A percentile compares a stretch with the other conserved stretches of the same genome.
phyloP scores from a whole-genome alignment of 2,329 filamentous ascomycete genomes.

The Thermothelomyces thermophilus region DNA sequence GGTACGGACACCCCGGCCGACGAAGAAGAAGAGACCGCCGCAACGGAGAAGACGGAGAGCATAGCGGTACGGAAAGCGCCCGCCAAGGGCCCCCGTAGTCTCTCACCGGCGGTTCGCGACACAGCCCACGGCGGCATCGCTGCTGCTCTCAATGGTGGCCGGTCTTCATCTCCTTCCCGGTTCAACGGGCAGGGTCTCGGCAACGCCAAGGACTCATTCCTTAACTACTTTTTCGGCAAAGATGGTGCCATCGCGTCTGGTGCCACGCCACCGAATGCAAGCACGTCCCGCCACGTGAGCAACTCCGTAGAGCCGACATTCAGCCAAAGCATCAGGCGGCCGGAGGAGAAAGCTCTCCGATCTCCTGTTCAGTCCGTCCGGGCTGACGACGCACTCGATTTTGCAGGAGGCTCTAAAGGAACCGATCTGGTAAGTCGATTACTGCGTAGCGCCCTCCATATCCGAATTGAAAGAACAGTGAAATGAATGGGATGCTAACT shows the following conservation, averaged over 20 bases:
- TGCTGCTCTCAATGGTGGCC: conserved; percentile 59
- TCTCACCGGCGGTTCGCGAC: conserved; percentile 73
- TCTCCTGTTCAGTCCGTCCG: conserved; percentile 37
- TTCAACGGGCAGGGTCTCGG: conserved; percentile 55
- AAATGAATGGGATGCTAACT: conserved; percentile 22
- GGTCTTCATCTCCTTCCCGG: conserved; percentile 55
- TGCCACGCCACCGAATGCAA: conserved; percentile 34
- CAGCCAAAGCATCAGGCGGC: conserved; percentile 73
- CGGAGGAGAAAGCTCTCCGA: conserved; percentile 52
- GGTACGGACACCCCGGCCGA: conserved; percentile 61
- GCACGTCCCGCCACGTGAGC: conserved; percentile 59
- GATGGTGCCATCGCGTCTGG: conserved; percentile 57
- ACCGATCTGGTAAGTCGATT: conserved; percentile 53
- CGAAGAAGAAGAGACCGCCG: conserved; percentile 49
- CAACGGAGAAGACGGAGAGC: conserved; percentile 46
- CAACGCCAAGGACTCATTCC: conserved; percentile 76
- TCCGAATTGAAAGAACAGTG: neutral
- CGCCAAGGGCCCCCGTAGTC: conserved; percentile 61
- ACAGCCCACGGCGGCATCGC: conserved; percentile 56
- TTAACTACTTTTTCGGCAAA: conserved; percentile 99
- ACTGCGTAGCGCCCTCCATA: neutral
- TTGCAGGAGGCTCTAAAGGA: conserved; percentile 37
- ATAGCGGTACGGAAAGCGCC: conserved; percentile 56
- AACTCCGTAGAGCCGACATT: conserved; percentile 75
- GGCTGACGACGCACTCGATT: conserved; percentile 39